Evolutionary conservation across 2,329 filamentous ascomycete species (phyloP).

Genomic region (Monilinia fructicola): DNA sequence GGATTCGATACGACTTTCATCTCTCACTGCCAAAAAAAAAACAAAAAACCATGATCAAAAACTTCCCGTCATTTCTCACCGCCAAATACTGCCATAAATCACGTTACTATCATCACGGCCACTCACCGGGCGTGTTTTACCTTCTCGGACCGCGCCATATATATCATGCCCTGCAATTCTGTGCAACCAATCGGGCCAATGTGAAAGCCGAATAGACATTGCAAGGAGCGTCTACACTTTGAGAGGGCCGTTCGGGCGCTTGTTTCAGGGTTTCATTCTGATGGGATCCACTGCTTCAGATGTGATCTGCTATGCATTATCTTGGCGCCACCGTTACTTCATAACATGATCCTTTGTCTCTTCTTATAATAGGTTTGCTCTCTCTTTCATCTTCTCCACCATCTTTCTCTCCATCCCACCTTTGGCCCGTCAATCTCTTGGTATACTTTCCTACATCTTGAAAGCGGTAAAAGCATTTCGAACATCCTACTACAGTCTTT

Average conservation of each 20-base stretch:
- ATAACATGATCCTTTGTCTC: conserved; percentile 18
- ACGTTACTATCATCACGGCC: neutral
- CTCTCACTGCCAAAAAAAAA: no score
- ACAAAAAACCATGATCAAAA: conserved; percentile 8
- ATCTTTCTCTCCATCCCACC: conserved; percentile 7
- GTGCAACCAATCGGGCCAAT: conserved; percentile 13
- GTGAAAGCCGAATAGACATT: neutral
- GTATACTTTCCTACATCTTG: neutral
- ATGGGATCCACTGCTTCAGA: conserved; percentile 16
- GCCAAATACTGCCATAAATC: neutral
- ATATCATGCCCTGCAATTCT: neutral
- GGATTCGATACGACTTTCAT: neutral
- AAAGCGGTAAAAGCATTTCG: conserved; percentile 6
- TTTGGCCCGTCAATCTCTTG: neutral
- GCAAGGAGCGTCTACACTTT: conserved; percentile 6
- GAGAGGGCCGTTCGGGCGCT: conserved; percentile 17
- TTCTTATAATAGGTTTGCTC: neutral
- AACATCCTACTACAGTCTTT: neutral
- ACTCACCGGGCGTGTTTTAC: conserved; percentile 17
- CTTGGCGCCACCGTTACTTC: conserved; percentile 16
- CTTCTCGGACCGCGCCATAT: conserved; percentile 7
- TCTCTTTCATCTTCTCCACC: conserved; percentile 16
- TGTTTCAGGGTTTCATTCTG: conserved; percentile 22
- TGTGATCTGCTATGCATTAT: conserved; percentile 22
- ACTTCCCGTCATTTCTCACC: neutral